Evolutionary conservation across 2,329 filamentous ascomycete genomes (phyloP).

Genomic region (Raffaelea deltoideospora): DNA sequence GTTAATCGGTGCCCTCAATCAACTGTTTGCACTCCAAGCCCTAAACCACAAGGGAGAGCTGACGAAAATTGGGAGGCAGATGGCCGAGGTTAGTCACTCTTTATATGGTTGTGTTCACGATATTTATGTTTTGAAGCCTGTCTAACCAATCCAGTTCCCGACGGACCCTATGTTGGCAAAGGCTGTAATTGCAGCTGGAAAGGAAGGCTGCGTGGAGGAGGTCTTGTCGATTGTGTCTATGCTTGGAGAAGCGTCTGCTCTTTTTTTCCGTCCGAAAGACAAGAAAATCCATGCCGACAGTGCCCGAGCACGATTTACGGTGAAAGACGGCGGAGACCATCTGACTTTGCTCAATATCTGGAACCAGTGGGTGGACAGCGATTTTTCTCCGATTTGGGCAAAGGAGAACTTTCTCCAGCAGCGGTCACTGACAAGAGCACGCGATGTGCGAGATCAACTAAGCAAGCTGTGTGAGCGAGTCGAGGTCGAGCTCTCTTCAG

Average conservation of each 20-base stretch:
- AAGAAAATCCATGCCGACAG: slow-evolving; percentile 94
- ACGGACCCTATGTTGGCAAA: slow-evolving; percentile 77
- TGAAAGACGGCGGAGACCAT: slow-evolving; percentile 85
- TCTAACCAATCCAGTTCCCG: slow-evolving; percentile 6
- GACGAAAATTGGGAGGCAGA: slow-evolving; percentile 81
- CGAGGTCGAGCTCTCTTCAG: slow-evolving; percentile 59
- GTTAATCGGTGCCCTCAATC: slow-evolving; percentile 75
- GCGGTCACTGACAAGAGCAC: slow-evolving; percentile 70
- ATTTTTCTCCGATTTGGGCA: slow-evolving; percentile 77
- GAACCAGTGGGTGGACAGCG: slow-evolving; percentile 88
- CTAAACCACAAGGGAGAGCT: slow-evolving; percentile 79
- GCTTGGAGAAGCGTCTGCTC: slow-evolving; percentile 71
- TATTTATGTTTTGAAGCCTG: not conserved
- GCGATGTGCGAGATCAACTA: slow-evolving; percentile 86
- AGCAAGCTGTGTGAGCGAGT: slow-evolving; percentile 86
- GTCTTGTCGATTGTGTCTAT: slow-evolving; percentile 88
- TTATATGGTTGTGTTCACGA: not conserved
- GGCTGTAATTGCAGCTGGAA: slow-evolving; percentile 73
- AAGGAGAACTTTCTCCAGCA: slow-evolving; percentile 92
- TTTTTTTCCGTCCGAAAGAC: slow-evolving; percentile 93
- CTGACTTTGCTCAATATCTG: slow-evolving; percentile 80
- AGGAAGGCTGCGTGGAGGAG: slow-evolving; percentile 86
- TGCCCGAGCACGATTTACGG: slow-evolving; percentile 73
- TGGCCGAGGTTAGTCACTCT: slow-evolving; percentile 49
- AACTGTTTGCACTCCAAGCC: slow-evolving; percentile 79